A percentile compares a stretch with the other conserved stretches of the same genome.
These are phyloP conservation scores for Colletotrichum caudatum DNA, from an alignment of 2,329 filamentous ascomycete genomes.

Conservation along the genomic window DNA sequence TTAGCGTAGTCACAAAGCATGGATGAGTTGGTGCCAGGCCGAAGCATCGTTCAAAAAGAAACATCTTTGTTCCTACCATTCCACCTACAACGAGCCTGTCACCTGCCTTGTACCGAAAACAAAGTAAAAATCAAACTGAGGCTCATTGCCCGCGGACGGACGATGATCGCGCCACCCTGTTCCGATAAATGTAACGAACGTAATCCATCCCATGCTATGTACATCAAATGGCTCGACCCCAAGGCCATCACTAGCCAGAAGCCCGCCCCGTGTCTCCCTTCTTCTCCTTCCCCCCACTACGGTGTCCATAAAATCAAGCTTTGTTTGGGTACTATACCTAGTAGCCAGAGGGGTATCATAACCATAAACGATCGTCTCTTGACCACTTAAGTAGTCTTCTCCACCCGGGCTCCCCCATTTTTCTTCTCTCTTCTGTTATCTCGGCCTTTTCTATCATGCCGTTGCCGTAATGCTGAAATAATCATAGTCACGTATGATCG, in stretches of 20 bases:
- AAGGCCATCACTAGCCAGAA: background rate
- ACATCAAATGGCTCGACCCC: background rate
- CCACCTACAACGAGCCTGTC: background rate
- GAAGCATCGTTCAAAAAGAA: no score
- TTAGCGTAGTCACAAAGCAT: background rate
- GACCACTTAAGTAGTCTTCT: background rate
- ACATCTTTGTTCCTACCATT: no score
- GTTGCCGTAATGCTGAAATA: background rate
- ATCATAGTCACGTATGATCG: background rate
- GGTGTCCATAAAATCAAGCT: conserved; percentile 11
- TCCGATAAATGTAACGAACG: background rate
- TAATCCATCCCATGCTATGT: background rate
- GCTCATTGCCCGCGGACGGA: background rate
- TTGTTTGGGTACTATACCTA: background rate
- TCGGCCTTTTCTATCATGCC: no score
- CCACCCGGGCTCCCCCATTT: background rate
- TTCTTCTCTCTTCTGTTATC: background rate
- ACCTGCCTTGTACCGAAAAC: no score
- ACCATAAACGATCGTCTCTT: conserved; percentile 26
- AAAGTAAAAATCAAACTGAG: background rate
- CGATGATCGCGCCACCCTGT: background rate
- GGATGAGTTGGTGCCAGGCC: no score
- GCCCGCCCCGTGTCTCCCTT: background rate
- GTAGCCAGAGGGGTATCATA: conserved; percentile 42
- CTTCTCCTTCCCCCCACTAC: background rate